Evolutionary conservation across 1,284 basidiomycete genomes (phyloP), one percentile per base, ranked within the genome.

Genomic region (Ceratobasidium sp.): DNA sequence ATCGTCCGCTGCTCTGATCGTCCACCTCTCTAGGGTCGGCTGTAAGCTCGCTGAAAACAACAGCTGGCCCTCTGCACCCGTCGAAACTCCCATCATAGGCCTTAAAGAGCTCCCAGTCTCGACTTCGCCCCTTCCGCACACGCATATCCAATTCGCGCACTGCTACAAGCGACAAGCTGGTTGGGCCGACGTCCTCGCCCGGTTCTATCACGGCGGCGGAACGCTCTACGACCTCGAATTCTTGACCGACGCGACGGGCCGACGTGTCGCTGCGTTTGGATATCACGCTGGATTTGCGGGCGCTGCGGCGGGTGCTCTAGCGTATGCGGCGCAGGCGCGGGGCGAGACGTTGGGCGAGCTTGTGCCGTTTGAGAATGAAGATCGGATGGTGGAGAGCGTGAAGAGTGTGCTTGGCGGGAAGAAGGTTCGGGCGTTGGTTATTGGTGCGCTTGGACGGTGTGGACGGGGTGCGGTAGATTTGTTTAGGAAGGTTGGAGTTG

Each of bases 241-340:
- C 87, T 88, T 99, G 79, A 94, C 92, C 81, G 97, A 99, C 84
- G 91, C 88, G 20, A 88, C 84, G 59, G 95, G 96, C 33, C 90
- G 96, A 48, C 93, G 98, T 50, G 97, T 99, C 38, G 98, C 98
- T n/a, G 98, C 98, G 0, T 99, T 99, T 83, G 98, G 98, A 7
- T 99, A 94, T 89, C 95, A 99, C 85, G 98, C 98, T 15, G 98
- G 98, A 2, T 99, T 99, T 82, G 97, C 97, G 7, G 98, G 98
- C 38, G 96, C 98, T 5, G 98, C 97, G 1, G 94, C 96, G 0
- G 97, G 97, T 69, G 92, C 94, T 6, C 89, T 99, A 26, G 96
- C 96, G 2, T 86, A 93, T 66, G 95, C 94, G 6, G 88, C 93
- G 28, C 90, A 93, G 80, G 88, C 90, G 81, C 87, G 89, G 28